A percentile compares a stretch with the other conserved stretches of the same genome.
Evolutionary conservation across 202 grass and related monocot species (phyloP).

Genomic region (Musa balbisiana): DNA sequence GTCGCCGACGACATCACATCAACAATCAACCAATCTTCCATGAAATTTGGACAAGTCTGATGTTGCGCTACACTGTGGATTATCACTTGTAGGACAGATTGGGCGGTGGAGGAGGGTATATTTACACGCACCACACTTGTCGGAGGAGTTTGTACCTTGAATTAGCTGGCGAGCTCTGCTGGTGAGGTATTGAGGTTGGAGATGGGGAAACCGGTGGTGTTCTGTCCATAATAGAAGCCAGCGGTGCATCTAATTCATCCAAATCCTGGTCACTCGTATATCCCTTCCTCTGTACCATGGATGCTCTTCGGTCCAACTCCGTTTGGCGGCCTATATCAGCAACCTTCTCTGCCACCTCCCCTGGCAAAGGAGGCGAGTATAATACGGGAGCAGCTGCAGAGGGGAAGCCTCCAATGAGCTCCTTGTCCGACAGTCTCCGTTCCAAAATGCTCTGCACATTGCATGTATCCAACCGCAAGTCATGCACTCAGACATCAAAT

Average conservation of each 20-base stretch:
- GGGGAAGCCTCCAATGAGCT: slow-evolving; percentile 41
- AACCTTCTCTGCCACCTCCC: slow-evolving; percentile 56
- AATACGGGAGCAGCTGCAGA: slow-evolving; percentile 44
- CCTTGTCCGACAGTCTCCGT: slow-evolving; percentile 24
- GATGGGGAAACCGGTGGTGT: slow-evolving; percentile 50
- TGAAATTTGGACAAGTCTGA: too few relatives aligned
- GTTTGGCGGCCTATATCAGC: slow-evolving; percentile 31
- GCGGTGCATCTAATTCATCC: slow-evolving; percentile 67
- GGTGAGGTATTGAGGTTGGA: neutral
- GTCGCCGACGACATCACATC: too few relatives aligned
- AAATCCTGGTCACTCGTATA: slow-evolving; percentile 95
- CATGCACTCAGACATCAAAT: neutral
- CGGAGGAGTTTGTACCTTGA: slow-evolving; percentile 54
- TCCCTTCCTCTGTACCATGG: slow-evolving; percentile 74
- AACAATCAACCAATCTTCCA: too few relatives aligned
- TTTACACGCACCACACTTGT: neutral
- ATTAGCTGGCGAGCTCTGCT: slow-evolving; percentile 21
- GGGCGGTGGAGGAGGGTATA: too few relatives aligned
- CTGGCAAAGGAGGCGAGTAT: slow-evolving; percentile 44
- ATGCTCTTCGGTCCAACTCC: slow-evolving; percentile 55
- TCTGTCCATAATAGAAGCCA: slow-evolving; percentile 55
- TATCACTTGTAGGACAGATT: too few relatives aligned
- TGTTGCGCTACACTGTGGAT: too few relatives aligned
- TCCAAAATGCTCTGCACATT: slow-evolving; percentile 61
- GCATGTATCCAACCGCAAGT: too few relatives aligned